These are phyloP conservation scores for Geranium brycei DNA, from an alignment of 345 rosid species.

Conservation along the genomic window DNA sequence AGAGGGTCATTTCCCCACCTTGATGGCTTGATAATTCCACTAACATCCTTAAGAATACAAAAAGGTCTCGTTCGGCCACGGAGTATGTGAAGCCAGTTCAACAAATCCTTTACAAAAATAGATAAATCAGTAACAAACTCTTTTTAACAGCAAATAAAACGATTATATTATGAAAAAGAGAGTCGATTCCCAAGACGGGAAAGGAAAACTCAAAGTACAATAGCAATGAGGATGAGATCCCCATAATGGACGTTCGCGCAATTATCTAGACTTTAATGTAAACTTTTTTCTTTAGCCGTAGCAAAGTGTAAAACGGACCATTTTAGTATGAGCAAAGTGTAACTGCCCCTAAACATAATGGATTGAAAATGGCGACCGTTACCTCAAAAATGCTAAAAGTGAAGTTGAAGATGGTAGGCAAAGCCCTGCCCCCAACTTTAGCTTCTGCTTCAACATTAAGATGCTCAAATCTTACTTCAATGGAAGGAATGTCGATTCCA, in stretches of 20 bases:
- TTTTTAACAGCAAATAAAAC: no score
- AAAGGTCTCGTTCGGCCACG: slow-evolving; percentile 39
- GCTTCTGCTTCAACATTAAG: slow-evolving; percentile 33
- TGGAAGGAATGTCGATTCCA: slow-evolving; percentile 35
- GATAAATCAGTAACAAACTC: no score
- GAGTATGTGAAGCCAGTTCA: slow-evolving; percentile 19
- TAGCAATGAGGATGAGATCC: no score
- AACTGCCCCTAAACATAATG: no score
- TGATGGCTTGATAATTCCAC: slow-evolving; percentile 64
- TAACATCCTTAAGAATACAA: slow-evolving; percentile 52
- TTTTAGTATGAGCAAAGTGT: no score
- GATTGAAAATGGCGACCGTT: background rate
- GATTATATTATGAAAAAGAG: no score
- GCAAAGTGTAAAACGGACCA: no score
- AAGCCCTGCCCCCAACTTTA: slow-evolving; percentile 28
- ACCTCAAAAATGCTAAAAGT: slow-evolving; percentile 29
- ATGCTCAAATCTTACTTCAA: slow-evolving; percentile 42
- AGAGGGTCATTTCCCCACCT: slow-evolving; percentile 22
- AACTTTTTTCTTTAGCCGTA: no score
- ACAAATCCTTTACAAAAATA: slow-evolving; percentile 12
- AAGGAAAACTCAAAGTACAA: no score
- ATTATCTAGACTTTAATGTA: no score
- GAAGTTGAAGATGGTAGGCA: slow-evolving; percentile 36
- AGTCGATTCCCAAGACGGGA: no score
- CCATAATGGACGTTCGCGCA: no score